A percentile compares a stretch with the other conserved stretches of the same genome.
These are phyloP conservation scores for Priceomyces medius DNA, from an alignment of 805 yeast genomes.

Conservation along the genomic window DNA sequence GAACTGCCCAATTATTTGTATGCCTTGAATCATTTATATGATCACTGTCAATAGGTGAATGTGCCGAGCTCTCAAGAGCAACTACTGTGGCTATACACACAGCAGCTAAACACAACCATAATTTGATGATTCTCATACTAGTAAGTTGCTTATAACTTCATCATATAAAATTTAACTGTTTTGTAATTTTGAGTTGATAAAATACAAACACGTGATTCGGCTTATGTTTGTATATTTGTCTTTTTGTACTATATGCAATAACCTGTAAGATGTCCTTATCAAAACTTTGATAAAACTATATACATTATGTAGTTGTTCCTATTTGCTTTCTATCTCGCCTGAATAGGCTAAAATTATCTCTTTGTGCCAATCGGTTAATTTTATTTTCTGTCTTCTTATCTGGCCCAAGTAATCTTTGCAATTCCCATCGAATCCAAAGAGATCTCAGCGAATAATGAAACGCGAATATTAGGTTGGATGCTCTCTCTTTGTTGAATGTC, in stretches of 20 bases:
- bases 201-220: no score
- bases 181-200: no score
- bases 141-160: no score
- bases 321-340: no score
- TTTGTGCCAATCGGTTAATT: constrained; percentile 4
- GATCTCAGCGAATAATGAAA: constrained; percentile 22
- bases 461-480: constrained; percentile 30
- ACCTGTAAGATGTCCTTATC: no score
- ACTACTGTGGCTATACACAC: neutral
- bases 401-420: constrained; percentile 27
- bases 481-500: constrained; percentile 14
- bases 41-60: constrained; percentile 18
- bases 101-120: neutral
- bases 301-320: no score
- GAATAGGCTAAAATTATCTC: no score
- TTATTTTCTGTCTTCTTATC: constrained; percentile 11
- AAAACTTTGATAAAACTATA: no score
- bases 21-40: constrained; percentile 44
- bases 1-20: constrained; percentile 76
- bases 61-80: neutral
- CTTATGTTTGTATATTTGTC: no score
- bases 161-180: no score
- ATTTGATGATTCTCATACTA: neutral
- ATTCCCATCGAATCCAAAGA: constrained; percentile 31
- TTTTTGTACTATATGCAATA: no score